Evolutionary conservation across 768 basidiomycete genomes (phyloP).

Genomic region (Psilocybe subaeruginosa): DNA sequence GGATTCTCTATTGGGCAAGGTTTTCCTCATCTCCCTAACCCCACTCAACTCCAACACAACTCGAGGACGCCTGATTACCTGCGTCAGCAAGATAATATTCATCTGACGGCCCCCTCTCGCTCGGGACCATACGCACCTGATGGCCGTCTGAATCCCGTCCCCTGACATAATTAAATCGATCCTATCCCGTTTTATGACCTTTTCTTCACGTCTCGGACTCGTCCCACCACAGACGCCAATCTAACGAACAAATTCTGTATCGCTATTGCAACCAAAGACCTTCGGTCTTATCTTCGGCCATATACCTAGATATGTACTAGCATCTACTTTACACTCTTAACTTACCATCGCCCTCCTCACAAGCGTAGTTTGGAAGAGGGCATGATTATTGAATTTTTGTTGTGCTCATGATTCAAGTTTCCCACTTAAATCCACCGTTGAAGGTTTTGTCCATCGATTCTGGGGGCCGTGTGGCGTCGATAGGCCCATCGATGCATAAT

Average conservation of each 20-base stretch:
- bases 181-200: constrained; percentile 7
- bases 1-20: constrained; percentile 51
- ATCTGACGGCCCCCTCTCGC: constrained; percentile 34
- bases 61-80: constrained; percentile 49
- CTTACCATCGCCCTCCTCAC: constrained; percentile 15
- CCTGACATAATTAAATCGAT: constrained; percentile 33
- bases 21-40: constrained; percentile 51
- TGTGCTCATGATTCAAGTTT: constrained; percentile 6
- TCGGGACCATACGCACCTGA: constrained; percentile 44
- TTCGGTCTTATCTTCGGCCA: constrained; percentile 21
- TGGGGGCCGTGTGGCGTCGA: constrained; percentile 6
- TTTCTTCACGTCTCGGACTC: constrained; percentile 19
- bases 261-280: constrained; percentile 25
- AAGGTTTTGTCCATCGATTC: background rate
- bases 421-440: background rate
- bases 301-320: constrained; percentile 35
- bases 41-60: constrained; percentile 40
- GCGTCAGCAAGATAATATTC: constrained; percentile 36
- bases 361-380: constrained; percentile 5
- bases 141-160: constrained; percentile 48
- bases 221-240: constrained; percentile 6
- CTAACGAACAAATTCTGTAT: constrained; percentile 26
- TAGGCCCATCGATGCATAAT: constrained; percentile 9
- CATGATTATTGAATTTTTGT: constrained; percentile 8
- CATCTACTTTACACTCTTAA: constrained; percentile 19